Base-by-base conservation (phyloP, 2,329 filamentous ascomycete genomes). In the Zopfia rhizophila region DNA sequence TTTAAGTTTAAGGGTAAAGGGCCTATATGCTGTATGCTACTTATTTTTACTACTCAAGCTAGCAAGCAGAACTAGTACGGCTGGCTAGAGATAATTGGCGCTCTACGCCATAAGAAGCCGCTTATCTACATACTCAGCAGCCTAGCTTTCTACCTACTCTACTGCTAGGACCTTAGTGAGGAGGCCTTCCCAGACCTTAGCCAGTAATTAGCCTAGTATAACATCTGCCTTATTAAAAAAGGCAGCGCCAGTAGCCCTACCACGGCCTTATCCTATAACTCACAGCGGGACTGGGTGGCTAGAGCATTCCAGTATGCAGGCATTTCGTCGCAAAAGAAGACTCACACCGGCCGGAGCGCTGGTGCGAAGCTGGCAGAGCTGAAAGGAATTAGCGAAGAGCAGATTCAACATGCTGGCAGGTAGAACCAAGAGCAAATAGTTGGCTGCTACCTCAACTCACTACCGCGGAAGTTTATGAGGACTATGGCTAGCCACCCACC, bases 41-140 rank as follows among this genome's bases (percentile, higher is more conserved):
- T 45, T 30, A 38, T 45, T 11, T 45, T 45, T 24, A 45, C 41
- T 35, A 45, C 28, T 6, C 25, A 18, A 8, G 28, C 35, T 8
- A 38, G 42, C 25, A 45, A 45, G 42, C 21, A 45, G 42, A 45
- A 38, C 42, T 21, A 45, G 35, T 14, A 45, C 28, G 28, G 42
- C 17, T 16, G 27, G 13, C 25, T 45, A 12, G 35, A 45, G 28
- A 45, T 24, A 18, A 33, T 45, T 13, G 19, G 42, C 28, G 27
- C 42, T 11, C 28, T 45, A 11, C 28, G 21, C 10, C 22, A 45
- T 24, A 38, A 25, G 42, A 27, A 45, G 24, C 42, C 25, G 5
- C 33, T 45, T 17, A 10, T 45, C 21, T 45, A n/a, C 25, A 45
- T 45, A 28, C 33, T 45, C 22, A 42, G 39, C 13, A 23, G 39